Percentiles rank a stretch among this genome's conserved stretches.
Conservation (phyloP, 1,284 basidiomycete genomes). For the Cutaneotrichosporon sp. region DNA sequence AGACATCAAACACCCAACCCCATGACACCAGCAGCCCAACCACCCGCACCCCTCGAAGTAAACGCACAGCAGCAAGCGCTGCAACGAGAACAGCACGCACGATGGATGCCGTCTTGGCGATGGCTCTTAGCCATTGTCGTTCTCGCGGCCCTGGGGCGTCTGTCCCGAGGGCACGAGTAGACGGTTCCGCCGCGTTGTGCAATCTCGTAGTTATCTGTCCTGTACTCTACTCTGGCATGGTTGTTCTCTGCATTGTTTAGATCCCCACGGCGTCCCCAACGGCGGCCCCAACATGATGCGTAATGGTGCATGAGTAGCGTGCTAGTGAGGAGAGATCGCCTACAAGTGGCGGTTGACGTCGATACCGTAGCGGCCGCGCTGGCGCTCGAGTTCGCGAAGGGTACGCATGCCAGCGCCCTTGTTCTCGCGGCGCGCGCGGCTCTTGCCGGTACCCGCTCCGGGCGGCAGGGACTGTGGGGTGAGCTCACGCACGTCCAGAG, state of each 20-base stretch:
- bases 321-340: neutral
- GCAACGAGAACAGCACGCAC: constrained; percentile 5
- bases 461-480: constrained; percentile 24
- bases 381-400: constrained; percentile 44
- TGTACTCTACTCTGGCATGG: constrained; percentile 4
- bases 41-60: neutral
- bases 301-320: constrained; percentile 5
- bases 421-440: constrained; percentile 30
- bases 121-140: constrained; percentile 40
- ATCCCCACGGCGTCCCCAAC: no score
- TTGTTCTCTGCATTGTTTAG: constrained; percentile 10
- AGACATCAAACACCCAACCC: neutral
- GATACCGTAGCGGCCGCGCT: constrained; percentile 47
- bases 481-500: neutral
- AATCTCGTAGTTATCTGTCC: neutral
- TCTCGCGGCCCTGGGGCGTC: constrained; percentile 37
- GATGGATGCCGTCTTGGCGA: constrained; percentile 39
- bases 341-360: constrained; percentile 30
- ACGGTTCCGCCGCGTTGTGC: neutral
- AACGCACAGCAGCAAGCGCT: constrained; percentile 4
- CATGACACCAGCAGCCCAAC: neutral
- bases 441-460: constrained; percentile 36
- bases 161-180: constrained; percentile 17
- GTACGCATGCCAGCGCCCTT: constrained; percentile 46
- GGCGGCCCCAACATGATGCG: no score